Evolutionary conservation across 805 yeast genomes (phyloP).

Genomic region (Starmerella geochares): DNA sequence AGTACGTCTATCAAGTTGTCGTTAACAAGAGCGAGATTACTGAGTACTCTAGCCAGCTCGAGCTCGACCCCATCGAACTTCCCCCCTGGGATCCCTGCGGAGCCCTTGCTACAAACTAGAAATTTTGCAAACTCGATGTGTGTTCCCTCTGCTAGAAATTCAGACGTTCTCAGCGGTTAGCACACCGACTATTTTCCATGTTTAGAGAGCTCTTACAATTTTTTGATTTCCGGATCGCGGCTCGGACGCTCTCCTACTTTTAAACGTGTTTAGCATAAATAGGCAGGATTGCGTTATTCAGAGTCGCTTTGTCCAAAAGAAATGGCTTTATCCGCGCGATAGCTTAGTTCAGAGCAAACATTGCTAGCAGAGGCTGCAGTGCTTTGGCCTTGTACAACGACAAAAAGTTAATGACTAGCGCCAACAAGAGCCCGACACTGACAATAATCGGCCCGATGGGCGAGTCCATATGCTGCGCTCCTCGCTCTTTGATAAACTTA

Average conservation of each 20-base stretch:
- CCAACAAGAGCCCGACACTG: constrained; percentile 55
- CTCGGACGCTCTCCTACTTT: too few relatives aligned
- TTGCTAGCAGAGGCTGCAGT: background rate
- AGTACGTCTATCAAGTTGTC: constrained; percentile 64
- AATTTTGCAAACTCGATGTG: too few relatives aligned
- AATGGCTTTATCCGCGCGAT: too few relatives aligned
- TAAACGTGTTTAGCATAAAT: too few relatives aligned
- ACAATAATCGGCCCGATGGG: constrained; percentile 80
- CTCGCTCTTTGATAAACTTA: constrained; percentile 63
- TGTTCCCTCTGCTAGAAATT: too few relatives aligned
- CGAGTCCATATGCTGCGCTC: constrained; percentile 80
- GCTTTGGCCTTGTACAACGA: constrained; percentile 40
- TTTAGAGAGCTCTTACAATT: too few relatives aligned
- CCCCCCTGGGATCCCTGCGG: constrained; percentile 80
- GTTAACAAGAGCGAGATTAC: constrained; percentile 45
- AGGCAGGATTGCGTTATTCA: too few relatives aligned
- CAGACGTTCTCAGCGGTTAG: too few relatives aligned
- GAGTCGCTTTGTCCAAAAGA: too few relatives aligned
- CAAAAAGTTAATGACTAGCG: constrained; percentile 61
- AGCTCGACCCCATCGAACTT: constrained; percentile 44
- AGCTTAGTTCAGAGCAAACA: background rate
- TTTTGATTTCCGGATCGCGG: too few relatives aligned
- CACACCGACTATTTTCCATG: too few relatives aligned
- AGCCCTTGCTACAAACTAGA: constrained; percentile 46
- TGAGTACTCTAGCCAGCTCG: constrained; percentile 34